Evolutionary conservation across 495 filamentous ascomycete species (phyloP).

Genomic region (Hypoxylon rickii): DNA sequence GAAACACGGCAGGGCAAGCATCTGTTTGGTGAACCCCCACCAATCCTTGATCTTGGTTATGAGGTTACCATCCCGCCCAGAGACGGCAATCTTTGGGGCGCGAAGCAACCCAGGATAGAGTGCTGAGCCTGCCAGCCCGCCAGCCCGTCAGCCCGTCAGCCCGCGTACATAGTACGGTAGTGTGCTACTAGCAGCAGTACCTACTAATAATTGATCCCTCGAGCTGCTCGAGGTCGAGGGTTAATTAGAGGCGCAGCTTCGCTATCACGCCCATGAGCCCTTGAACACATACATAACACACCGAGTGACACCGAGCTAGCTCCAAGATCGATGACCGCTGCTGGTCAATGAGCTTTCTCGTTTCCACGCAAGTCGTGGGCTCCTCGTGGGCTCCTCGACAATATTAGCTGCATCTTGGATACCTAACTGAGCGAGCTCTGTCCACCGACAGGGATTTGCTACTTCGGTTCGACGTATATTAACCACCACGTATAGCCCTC

Average conservation of each 20-base stretch:
- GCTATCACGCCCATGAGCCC: no score
- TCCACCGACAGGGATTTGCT: constrained; percentile 32
- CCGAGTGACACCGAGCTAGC: constrained; percentile 34
- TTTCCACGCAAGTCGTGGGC: constrained; percentile 31
- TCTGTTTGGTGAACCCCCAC: constrained; percentile 28
- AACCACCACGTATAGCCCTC: constrained; percentile 50
- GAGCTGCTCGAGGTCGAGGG: no score
- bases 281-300: constrained; percentile 34
- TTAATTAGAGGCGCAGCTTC: constrained; percentile 15
- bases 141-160: no score
- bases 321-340: constrained; percentile 10
- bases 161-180: background rate
- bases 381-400: constrained; percentile 22
- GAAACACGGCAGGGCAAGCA: constrained; percentile 36
- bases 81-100: constrained; percentile 35
- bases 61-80: constrained; percentile 40
- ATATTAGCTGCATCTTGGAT: constrained; percentile 36
- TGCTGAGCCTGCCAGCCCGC: no score
- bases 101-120: background rate
- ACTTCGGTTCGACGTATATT: constrained; percentile 46
- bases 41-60: constrained; percentile 40
- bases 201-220: no score
- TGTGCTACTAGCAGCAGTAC: no score
- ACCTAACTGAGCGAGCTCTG: constrained; percentile 12
- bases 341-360: constrained; percentile 14